Conservation (phyloP, 495 filamentous ascomycete species). For the Hypomontagnella submonticulosa region DNA sequence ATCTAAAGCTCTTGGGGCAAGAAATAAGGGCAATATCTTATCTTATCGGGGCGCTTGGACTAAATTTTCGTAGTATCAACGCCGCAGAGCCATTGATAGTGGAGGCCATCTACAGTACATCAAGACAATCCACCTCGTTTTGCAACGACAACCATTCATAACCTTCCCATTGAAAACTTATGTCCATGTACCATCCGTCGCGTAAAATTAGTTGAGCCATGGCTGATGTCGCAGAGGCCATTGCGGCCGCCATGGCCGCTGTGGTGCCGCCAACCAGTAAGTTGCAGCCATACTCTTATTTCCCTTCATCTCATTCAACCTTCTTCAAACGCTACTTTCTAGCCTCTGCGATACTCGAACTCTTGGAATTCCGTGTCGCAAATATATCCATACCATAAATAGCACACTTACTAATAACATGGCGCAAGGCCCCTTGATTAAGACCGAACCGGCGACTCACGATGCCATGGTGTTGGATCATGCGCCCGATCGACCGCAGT, state of each 20-base stretch:
- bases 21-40: slow-evolving; percentile 57
- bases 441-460: slow-evolving; percentile 32
- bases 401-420: slow-evolving; percentile 21
- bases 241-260: slow-evolving; percentile 48
- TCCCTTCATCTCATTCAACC: not conserved
- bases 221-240: slow-evolving; percentile 49
- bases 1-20: slow-evolving; percentile 51
- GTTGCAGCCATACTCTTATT: slow-evolving; percentile 14
- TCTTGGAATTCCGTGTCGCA: not conserved
- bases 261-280: slow-evolving; percentile 44
- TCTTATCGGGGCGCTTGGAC: slow-evolving; percentile 51
- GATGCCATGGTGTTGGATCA: slow-evolving; percentile 44
- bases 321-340: slow-evolving; percentile 1
- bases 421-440: slow-evolving; percentile 40
- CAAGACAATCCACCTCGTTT: slow-evolving; percentile 13
- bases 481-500: slow-evolving; percentile 33
- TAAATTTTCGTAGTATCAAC: slow-evolving; percentile 52
- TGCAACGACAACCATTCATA: slow-evolving; percentile 15
- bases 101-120: slow-evolving; percentile 1
- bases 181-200: slow-evolving; percentile 25
- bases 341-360: not conserved
- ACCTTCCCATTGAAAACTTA: slow-evolving; percentile 23
- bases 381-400: not conserved
- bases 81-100: not conserved
- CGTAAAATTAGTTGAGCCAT: slow-evolving; percentile 36